Percentiles rank a stretch among this genome's conserved stretches.
Evolutionary conservation across 306 rosid species (phyloP).

Genomic region (Cotoneaster glaucophyllus): DNA sequence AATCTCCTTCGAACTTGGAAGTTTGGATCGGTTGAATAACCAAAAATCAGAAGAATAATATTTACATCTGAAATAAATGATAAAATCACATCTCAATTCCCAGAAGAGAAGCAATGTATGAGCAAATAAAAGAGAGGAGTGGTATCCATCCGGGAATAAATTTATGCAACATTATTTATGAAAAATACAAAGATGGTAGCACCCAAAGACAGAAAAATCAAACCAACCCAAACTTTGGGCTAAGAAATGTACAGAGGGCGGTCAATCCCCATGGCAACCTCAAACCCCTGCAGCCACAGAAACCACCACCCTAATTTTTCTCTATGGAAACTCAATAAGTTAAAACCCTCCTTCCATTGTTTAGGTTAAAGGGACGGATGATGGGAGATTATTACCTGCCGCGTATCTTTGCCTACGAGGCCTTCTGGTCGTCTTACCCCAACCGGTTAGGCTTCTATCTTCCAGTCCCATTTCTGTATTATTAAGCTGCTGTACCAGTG

Average conservation of each 20-base stretch:
- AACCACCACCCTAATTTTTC: slow-evolving; percentile 41
- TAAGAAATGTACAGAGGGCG: slow-evolving; percentile 65
- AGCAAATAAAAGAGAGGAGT: slow-evolving; percentile 28
- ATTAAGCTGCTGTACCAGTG: slow-evolving; percentile 53
- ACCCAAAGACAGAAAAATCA: slow-evolving; percentile 52
- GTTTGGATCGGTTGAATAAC: neutral
- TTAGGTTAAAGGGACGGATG: slow-evolving; percentile 58
- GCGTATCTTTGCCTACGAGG: slow-evolving; percentile 91
- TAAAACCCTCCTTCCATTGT: slow-evolving; percentile 44
- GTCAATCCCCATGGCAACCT: slow-evolving; percentile 34
- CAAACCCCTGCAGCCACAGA: slow-evolving; percentile 39
- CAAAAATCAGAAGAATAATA: neutral
- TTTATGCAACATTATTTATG: slow-evolving; percentile 72
- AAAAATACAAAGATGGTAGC: slow-evolving; percentile 64
- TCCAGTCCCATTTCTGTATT: slow-evolving; percentile 69
- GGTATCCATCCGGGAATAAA: slow-evolving; percentile 57
- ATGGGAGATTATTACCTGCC: slow-evolving; percentile 47
- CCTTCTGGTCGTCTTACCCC: slow-evolving; percentile 97
- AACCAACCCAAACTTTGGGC: slow-evolving; percentile 53
- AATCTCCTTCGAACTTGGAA: neutral
- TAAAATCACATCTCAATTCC: neutral
- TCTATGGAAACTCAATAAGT: slow-evolving; percentile 46
- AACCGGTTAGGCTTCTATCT: slow-evolving; percentile 87
- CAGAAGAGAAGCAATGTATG: slow-evolving; percentile 7
- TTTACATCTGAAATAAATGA: slow-evolving; percentile 1